These are phyloP conservation scores for Pyrenula aspistea DNA, from an alignment of 495 filamentous ascomycete genomes.

Conservation along the genomic window DNA sequence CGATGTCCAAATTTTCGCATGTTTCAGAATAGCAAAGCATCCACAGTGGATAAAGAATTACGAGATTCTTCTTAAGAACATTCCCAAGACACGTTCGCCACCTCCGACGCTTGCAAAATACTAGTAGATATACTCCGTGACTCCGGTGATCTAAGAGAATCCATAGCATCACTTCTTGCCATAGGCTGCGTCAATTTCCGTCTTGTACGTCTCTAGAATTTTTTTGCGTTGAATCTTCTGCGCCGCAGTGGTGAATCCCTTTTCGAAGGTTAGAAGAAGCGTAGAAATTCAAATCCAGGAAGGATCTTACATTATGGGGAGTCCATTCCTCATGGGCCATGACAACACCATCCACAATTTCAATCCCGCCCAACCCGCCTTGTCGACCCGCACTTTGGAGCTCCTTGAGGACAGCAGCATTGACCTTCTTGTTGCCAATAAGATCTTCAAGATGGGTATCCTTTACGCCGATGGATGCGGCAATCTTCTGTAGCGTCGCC, in stretches of 20 bases:
- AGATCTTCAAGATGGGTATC: constrained; percentile 65
- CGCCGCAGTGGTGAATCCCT: constrained; percentile 42
- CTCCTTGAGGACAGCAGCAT: constrained; percentile 66
- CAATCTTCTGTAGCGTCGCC: constrained; percentile 72
- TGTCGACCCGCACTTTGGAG: constrained; percentile 63
- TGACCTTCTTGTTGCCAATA: constrained; percentile 73
- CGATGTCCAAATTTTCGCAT: too few species aligned
- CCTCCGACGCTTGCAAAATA: too few species aligned
- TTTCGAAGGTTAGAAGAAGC: too few species aligned
- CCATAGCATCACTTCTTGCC: constrained; percentile 24
- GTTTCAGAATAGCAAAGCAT: too few species aligned
- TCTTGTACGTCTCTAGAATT: constrained; percentile 31
- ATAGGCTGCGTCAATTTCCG: constrained; percentile 36
- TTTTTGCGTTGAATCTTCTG: constrained; percentile 46
- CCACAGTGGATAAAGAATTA: too few species aligned
- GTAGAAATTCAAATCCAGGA: too few species aligned
- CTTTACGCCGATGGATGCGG: constrained; percentile 54
- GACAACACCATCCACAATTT: constrained; percentile 88
- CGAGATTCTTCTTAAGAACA: too few species aligned
- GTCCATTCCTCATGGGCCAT: constrained; percentile 96
- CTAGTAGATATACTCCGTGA: too few species aligned
- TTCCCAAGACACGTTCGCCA: too few species aligned
- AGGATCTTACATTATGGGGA: too few species aligned
- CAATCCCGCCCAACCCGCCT: constrained; percentile 70
- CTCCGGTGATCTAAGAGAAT: background rate